These are phyloP conservation scores for Amaranthus tricolor DNA, from an alignment of 179 eudicot genomes.

Conservation along the genomic window DNA sequence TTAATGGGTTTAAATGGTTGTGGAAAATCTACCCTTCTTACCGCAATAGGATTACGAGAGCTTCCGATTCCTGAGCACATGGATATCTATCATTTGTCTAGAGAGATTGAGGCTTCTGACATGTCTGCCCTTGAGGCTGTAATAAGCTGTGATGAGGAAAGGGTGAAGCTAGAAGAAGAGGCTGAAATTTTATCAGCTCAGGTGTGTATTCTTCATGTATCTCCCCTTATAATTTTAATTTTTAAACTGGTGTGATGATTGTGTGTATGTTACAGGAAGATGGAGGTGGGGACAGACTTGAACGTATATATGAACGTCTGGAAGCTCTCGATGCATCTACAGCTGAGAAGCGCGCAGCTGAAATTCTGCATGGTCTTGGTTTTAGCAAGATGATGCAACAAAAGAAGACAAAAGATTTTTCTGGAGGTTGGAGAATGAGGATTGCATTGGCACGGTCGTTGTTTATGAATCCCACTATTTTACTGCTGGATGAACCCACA, in stretches of 20 bases:
- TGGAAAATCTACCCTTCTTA: conserved; percentile 93
- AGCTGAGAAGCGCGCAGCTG: conserved; percentile 98
- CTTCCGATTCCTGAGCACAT: conserved; percentile 97
- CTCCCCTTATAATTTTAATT: neutral
- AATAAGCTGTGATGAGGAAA: conserved; percentile 84
- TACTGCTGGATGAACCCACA: conserved; percentile 92
- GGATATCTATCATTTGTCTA: conserved; percentile 85
- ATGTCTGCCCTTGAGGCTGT: conserved; percentile 95
- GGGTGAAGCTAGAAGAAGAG: conserved; percentile 75
- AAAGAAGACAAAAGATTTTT: conserved; percentile 87
- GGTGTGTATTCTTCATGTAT: conserved; percentile 36
- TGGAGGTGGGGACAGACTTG: conserved; percentile 92
- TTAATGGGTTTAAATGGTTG: conserved; percentile 95
- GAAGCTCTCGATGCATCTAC: conserved; percentile 92
- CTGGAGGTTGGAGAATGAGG: conserved; percentile 99
- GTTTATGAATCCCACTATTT: conserved; percentile 90
- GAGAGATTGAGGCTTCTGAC: conserved; percentile 97
- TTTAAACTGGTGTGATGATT: conserved; percentile 10
- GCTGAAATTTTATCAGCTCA: conserved; percentile 75
- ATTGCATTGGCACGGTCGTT: conserved; percentile 91
- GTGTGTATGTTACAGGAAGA: conserved; percentile 53
- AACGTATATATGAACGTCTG: conserved; percentile 87
- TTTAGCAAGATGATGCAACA: conserved; percentile 84
- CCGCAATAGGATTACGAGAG: conserved; percentile 87
- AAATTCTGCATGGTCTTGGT: conserved; percentile 89